Evolutionary conservation across 108 stramenopile species (phyloP).

Genomic region (Cyclotella kingstonii): DNA sequence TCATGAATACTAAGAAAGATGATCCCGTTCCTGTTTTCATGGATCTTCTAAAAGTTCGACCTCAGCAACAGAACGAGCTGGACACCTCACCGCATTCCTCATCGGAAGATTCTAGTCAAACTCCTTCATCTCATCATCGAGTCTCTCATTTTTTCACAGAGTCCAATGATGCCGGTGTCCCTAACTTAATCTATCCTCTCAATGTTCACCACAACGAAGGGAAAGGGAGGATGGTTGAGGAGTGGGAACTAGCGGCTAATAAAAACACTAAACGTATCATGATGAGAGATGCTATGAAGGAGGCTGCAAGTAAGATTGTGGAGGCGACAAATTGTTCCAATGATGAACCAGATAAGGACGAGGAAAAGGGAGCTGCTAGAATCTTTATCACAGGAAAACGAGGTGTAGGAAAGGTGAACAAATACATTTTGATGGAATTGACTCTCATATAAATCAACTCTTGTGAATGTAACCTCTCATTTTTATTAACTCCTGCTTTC

Average conservation of each 20-base stretch:
- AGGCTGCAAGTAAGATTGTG: conserved; percentile 44
- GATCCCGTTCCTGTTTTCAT: conserved; percentile 66
- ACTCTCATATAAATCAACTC: no score
- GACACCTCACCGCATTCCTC: conserved; percentile 1
- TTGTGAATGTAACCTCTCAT: background rate
- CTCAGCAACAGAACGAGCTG: no score
- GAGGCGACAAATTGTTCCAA: conserved; percentile 20
- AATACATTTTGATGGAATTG: background rate
- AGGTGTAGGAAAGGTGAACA: conserved; percentile 70
- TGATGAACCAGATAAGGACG: conserved; percentile 2
- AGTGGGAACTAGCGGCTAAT: conserved; percentile 76
- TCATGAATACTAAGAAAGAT: conserved; percentile 25
- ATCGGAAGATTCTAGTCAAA: background rate
- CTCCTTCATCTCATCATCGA: background rate
- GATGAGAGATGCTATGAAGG: conserved; percentile 54
- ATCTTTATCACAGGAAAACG: conserved; percentile 61
- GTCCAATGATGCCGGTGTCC: conserved; percentile 50
- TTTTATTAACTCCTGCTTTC: background rate
- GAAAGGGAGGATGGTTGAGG: conserved; percentile 80
- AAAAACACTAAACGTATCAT: conserved; percentile 73
- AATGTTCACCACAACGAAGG: conserved; percentile 56
- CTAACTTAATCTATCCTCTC: conserved; percentile 61
- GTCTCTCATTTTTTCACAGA: conserved; percentile 25
- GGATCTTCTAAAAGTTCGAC: conserved; percentile 55
- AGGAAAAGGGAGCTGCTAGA: conserved; percentile 38